Evolutionary conservation across 106 monocot genomes (phyloP).

Genomic region (Dendrobium officinale): DNA sequence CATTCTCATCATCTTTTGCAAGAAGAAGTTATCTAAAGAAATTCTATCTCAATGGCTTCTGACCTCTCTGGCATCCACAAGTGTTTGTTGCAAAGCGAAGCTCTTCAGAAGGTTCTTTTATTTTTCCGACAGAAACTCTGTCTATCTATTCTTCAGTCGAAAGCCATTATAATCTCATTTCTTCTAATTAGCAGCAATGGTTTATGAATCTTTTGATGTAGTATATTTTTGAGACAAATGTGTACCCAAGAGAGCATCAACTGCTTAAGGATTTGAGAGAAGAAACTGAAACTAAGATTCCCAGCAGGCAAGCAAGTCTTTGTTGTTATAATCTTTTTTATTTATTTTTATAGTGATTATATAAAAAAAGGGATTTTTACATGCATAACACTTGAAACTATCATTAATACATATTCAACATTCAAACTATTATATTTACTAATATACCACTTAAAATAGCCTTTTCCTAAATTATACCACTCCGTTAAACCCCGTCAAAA

Average conservation of each 20-base stretch:
- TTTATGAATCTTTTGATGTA: neutral
- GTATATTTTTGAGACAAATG: constrained; percentile 21
- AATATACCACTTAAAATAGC: too few relatives aligned
- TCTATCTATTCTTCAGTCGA: neutral
- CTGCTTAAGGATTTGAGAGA: constrained; percentile 19
- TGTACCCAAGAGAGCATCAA: constrained; percentile 22
- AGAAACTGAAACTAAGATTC: neutral
- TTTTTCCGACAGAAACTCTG: neutral
- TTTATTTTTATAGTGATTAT: too few relatives aligned
- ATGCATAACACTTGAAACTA: too few relatives aligned
- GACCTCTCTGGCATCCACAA: neutral
- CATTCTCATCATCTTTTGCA: too few relatives aligned
- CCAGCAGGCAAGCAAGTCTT: neutral
- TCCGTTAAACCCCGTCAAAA: too few relatives aligned
- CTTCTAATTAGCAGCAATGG: too few relatives aligned
- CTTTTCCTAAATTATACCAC: too few relatives aligned
- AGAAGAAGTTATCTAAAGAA: neutral
- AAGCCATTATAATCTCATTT: too few relatives aligned
- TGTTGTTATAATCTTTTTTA: too few relatives aligned
- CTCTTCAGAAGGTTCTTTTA: neutral
- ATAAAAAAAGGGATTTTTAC: too few relatives aligned
- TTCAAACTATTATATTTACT: too few relatives aligned
- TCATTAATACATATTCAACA: too few relatives aligned
- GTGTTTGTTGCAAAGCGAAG: neutral
- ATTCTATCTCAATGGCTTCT: neutral